A percentile compares a stretch with the other conserved stretches of the same genome.
Evolutionary conservation across 257 asterid genomes (phyloP).

Genomic region (Solanum okadae): DNA sequence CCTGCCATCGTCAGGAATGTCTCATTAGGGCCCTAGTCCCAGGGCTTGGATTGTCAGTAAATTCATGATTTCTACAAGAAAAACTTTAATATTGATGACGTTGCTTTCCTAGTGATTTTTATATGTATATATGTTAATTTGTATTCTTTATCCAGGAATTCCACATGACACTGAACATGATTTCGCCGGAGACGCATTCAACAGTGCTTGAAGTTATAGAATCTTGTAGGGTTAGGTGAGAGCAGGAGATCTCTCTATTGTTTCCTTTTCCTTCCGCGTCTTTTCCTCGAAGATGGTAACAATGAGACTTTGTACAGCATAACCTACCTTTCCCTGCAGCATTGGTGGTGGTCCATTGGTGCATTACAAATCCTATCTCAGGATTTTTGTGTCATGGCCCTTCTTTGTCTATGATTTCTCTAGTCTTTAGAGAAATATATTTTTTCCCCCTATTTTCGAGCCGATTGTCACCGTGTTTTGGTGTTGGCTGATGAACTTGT

Average conservation of each 20-base stretch:
- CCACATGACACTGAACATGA: slow-evolving; percentile 65
- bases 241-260: neutral
- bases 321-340: neutral
- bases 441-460: neutral
- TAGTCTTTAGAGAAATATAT: neutral
- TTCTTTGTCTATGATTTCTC: slow-evolving; percentile 1
- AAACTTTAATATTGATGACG: neutral
- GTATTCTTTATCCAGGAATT: slow-evolving; percentile 40
- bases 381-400: neutral
- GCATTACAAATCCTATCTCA: slow-evolving; percentile 5
- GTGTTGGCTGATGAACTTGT: neutral
- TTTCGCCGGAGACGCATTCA: slow-evolving; percentile 62
- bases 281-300: neutral
- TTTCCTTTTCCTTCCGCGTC: neutral
- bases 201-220: slow-evolving; percentile 71
- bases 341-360: neutral
- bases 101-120: neutral
- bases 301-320: neutral
- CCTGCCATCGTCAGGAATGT: neutral
- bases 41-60: neutral
- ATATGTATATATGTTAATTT: neutral
- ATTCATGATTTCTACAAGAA: neutral
- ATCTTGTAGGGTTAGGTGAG: slow-evolving; percentile 61
- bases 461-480: neutral
- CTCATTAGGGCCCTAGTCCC: neutral